Percentiles rank a stretch among this genome's conserved stretches.
phyloP scores from a whole-genome alignment of 139 green algal species.

The Tetradesmus lagerheimii region DNA sequence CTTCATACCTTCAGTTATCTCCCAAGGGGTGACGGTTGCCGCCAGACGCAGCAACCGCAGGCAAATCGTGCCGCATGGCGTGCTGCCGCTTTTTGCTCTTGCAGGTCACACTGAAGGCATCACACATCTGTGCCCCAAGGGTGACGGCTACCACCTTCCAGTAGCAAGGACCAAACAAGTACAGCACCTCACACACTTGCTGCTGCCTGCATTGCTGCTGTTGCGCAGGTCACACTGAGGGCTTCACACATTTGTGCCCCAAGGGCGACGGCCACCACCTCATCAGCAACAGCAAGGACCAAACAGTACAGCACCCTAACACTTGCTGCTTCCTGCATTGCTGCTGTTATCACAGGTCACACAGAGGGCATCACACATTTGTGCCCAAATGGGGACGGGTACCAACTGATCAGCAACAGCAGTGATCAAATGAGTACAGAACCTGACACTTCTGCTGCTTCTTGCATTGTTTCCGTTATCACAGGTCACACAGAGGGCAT shows the following conservation, averaged over 20 bases:
- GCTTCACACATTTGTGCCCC: slow-evolving; percentile 89
- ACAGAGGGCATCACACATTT: slow-evolving; percentile 94
- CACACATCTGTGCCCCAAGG: slow-evolving; percentile 85
- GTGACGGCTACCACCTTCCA: slow-evolving; percentile 75
- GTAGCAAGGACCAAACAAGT: too few species aligned
- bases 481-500: slow-evolving; percentile 94
- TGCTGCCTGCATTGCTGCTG: background rate
- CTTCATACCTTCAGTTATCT: too few species aligned
- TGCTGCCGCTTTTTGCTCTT: background rate
- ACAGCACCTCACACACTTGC: too few species aligned
- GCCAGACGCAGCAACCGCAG: too few species aligned
- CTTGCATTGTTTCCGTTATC: background rate
- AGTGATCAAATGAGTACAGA: too few species aligned
- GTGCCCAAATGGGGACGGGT: slow-evolving; percentile 69
- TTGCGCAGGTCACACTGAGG: slow-evolving; percentile 88
- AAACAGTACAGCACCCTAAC: too few species aligned
- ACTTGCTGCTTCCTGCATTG: too few species aligned
- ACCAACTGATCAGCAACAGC: slow-evolving; percentile 90
- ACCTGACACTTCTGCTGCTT: too few species aligned
- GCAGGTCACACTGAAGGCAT: slow-evolving; percentile 94
- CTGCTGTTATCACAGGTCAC: slow-evolving; percentile 74
- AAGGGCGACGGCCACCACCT: slow-evolving; percentile 76
- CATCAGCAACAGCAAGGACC: slow-evolving; percentile 96
- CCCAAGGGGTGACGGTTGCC: too few species aligned
- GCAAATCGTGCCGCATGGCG: too few species aligned